Base-by-base conservation (phyloP, 768 basidiomycete genomes). In the Suillus fuscotomentosus region DNA sequence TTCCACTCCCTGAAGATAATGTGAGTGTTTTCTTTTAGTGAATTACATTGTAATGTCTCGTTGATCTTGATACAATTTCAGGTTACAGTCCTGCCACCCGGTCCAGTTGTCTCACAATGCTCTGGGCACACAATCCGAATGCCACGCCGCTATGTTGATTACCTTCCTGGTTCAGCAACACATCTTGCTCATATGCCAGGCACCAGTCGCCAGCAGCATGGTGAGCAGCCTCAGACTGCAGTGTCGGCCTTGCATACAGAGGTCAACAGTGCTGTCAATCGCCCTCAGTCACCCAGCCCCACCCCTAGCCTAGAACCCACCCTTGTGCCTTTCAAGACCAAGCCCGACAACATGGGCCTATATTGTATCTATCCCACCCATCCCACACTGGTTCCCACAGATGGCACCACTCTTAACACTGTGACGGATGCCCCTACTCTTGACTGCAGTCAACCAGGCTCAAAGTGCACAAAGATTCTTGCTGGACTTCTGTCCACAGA, bases 341-440 rank as follows among this genome's bases (percentile, higher is more conserved):
- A 63, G 5, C 57, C 63, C 3, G 43, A 64, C 31, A 14, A n/a
- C 14, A 42, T 50, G 5, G 63, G 63, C 11, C 38, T 64, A 27
- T 64, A 27, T 38, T 36, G 27, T 36, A 17, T 64, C 8, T 64
- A 64, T 42, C 1, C 63, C 20, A 31, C 24, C 31, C n/a, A 3
- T n/a, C 63, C 63, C 15, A 60, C 63, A 45, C 20, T 51, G 0
- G 34, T 48, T n/a, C 63, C 59, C 3, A 22, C 24, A n/a, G 43
- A 38, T 2, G 14, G 27, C 27, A 27, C 27, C 27, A 27, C 31
- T 8, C 42, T 64, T 36, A 36, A 39, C 27, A 39, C 13, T 10
- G 39, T 64, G 10, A 45, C 22, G 5, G 63, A 64, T 38, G 63
- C 63, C 8, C 63, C 63, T 38, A 59, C 63, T 5, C 42, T 64